Percentiles rank a stretch among this genome's conserved stretches.
Evolutionary conservation across 352 stramenopile genomes (phyloP).

Genomic region (Pythium myriotylum): DNA sequence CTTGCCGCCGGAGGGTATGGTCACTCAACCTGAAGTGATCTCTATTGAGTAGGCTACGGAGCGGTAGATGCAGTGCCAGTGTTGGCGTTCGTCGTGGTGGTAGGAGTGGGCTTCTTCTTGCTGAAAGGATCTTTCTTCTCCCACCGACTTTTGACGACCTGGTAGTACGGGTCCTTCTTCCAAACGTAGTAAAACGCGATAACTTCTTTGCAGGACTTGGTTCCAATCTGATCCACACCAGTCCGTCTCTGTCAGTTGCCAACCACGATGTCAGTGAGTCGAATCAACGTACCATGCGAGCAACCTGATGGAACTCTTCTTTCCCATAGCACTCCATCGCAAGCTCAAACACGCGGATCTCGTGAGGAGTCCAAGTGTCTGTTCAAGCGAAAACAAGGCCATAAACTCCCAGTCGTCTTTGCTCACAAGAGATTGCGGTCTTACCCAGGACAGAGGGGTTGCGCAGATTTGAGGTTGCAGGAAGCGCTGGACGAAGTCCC

Average conservation of each 20-base stretch:
- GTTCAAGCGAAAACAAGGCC: not conserved
- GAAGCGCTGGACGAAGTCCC: conserved; percentile 54
- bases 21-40: conserved; percentile 57
- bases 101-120: conserved; percentile 32
- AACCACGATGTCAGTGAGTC: not conserved
- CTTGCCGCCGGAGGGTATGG: conserved; percentile 57
- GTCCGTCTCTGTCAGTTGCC: not conserved
- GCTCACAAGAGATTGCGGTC: no score
- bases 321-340: conserved; percentile 87
- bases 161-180: conserved; percentile 87
- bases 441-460: conserved; percentile 48
- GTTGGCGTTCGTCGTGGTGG: not conserved
- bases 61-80: conserved; percentile 5
- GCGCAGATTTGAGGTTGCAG: conserved; percentile 48
- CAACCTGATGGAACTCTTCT: conserved; percentile 75
- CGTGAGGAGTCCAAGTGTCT: conserved; percentile 80
- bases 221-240: conserved; percentile 46
- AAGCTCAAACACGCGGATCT: conserved; percentile 85
- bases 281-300: conserved; percentile 51
- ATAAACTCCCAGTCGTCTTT: no score
- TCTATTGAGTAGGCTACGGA: conserved; percentile 50
- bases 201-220: conserved; percentile 71
- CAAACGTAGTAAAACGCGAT: conserved; percentile 88
- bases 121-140: conserved; percentile 45
- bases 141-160: conserved; percentile 80